Evolutionary conservation across 2,329 filamentous ascomycete species (phyloP).

Genomic region (Diaporthe batatas): DNA sequence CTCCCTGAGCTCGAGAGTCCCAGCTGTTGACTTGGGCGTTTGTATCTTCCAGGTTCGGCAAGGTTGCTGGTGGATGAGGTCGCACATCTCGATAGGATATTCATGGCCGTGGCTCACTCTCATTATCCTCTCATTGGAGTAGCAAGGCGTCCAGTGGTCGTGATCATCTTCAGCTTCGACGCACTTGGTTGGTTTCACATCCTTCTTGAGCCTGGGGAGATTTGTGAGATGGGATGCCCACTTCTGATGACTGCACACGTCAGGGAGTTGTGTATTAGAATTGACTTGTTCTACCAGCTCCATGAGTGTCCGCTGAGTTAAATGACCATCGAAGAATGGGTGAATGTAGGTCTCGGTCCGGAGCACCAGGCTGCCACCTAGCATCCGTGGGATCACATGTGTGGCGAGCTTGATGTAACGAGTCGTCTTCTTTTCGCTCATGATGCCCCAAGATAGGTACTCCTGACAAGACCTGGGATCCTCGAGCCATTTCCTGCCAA

Average conservation of each 20-base stretch:
- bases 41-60: background rate
- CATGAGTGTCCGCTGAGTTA: background rate
- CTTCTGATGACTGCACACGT: background rate
- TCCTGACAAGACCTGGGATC: background rate
- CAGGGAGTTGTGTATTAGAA: background rate
- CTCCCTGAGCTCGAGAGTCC: background rate
- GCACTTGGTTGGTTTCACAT: background rate
- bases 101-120: no score
- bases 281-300: background rate
- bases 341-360: constrained; percentile 9
- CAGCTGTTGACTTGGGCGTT: background rate
- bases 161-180: no score
- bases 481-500: constrained; percentile 7
- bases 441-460: background rate
- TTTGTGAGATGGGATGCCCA: background rate
- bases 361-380: constrained; percentile 18
- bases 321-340: background rate
- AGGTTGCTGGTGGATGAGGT: constrained; percentile 3
- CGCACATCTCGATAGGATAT: background rate
- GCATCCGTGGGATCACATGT: constrained; percentile 9
- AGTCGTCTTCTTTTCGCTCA: background rate
- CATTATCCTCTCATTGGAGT: background rate
- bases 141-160: background rate
- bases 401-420: constrained; percentile 1
- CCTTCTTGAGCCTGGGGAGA: background rate